Conservation (phyloP, 345 rosid species). For the Excoecaria agallocha region DNA sequence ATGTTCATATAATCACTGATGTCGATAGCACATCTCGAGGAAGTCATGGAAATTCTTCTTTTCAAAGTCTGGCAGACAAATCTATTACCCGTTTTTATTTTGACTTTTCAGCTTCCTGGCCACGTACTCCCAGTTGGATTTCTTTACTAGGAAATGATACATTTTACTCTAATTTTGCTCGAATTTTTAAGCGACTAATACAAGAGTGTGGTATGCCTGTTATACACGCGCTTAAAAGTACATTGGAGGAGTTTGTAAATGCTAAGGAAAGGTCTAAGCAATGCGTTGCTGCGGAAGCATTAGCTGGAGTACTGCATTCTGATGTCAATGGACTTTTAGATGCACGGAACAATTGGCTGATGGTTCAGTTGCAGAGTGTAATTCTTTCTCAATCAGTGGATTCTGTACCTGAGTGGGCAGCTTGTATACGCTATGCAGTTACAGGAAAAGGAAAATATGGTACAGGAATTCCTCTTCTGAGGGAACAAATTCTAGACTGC, state of each 20-base stretch:
- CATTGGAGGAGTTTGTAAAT: constrained; percentile 76
- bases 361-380: constrained; percentile 71
- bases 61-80: constrained; percentile 89
- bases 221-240: constrained; percentile 57
- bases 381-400: constrained; percentile 85
- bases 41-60: constrained; percentile 73
- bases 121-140: constrained; percentile 97
- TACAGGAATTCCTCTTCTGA: constrained; percentile 66
- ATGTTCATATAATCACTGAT: constrained; percentile 87
- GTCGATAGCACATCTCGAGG: constrained; percentile 70
- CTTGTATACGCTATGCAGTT: constrained; percentile 96
- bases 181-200: constrained; percentile 84
- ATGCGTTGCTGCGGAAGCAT: constrained; percentile 98
- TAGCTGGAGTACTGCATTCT: constrained; percentile 89
- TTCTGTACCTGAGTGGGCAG: constrained; percentile 96
- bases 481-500: constrained; percentile 80
- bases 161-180: constrained; percentile 86
- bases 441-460: constrained; percentile 97
- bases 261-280: constrained; percentile 97
- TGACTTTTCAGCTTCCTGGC: constrained; percentile 97
- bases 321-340: constrained; percentile 76
- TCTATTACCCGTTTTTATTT: constrained; percentile 94
- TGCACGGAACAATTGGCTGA: constrained; percentile 94
- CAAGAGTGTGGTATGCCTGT: constrained; percentile 97
- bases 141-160: constrained; percentile 88